Conservation (phyloP, 1,284 basidiomycete genomes). For the Pascua guehoae region DNA sequence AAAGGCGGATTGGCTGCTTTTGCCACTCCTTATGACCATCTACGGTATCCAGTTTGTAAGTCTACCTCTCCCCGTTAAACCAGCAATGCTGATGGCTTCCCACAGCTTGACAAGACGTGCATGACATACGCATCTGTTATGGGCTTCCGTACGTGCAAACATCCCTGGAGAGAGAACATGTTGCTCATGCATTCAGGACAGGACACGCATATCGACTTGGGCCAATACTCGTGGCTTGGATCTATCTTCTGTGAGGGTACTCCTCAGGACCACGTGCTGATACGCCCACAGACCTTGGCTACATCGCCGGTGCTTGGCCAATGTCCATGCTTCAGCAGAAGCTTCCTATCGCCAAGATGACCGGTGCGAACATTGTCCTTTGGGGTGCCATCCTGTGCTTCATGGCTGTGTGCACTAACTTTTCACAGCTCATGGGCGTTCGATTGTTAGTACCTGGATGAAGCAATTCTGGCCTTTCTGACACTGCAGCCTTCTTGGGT, state of each 20-base stretch:
- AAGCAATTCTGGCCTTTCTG: too few species aligned
- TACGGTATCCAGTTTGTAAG: conserved; percentile 4
- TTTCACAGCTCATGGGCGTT: conserved; percentile 17
- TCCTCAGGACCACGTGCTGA: too few species aligned
- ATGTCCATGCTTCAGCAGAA: conserved; percentile 3
- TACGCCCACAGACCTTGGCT: too few species aligned
- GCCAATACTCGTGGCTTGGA: conserved; percentile 1
- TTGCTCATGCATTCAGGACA: too few species aligned
- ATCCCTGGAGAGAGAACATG: too few species aligned
- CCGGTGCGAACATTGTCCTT: conserved; percentile 6
- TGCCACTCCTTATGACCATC: conserved; percentile 1
- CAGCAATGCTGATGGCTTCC: too few species aligned
- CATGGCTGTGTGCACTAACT: conserved; percentile 18
- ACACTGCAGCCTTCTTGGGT: conserved; percentile 13
- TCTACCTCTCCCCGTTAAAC: too few species aligned
- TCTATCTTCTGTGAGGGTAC: too few species aligned
- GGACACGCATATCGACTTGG: conserved; percentile 10
- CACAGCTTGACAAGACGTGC: conserved; percentile 7
- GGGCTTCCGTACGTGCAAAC: conserved; percentile 6
- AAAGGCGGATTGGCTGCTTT: conserved; percentile 2
- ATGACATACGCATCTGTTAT: conserved; percentile 10
- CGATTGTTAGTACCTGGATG: too few species aligned
- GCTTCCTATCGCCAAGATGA: conserved; percentile 10
- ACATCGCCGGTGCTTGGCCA: not conserved
- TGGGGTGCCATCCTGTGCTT: conserved; percentile 20